phyloP scores from a whole-genome alignment of 225 moss, liverwort and hornwort species.

The Straminergon stramineum region DNA sequence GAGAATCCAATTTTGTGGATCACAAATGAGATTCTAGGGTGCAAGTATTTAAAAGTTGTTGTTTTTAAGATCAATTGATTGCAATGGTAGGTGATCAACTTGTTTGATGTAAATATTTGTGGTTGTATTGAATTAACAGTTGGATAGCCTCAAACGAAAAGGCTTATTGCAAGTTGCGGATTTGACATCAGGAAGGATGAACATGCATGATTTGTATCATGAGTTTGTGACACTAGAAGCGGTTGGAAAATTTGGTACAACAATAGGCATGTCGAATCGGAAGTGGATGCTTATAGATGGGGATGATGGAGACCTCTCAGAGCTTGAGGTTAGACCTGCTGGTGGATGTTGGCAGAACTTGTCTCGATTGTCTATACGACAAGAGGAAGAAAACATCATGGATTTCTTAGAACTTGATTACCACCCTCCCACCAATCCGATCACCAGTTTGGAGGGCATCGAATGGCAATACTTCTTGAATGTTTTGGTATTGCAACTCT shows the following conservation, averaged over 20 bases:
- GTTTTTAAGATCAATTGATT: not conserved
- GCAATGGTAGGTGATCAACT: not conserved
- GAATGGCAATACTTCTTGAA: not conserved
- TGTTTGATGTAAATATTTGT: not conserved
- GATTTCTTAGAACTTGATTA: rapidly evolving
- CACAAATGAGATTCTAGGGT: rapidly evolving
- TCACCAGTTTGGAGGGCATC: not conserved
- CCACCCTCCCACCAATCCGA: rapidly evolving
- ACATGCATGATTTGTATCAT: not conserved
- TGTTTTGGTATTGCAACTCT: not conserved
- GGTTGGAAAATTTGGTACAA: rapidly evolving
- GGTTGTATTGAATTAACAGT: not conserved
- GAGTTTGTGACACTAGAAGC: not conserved
- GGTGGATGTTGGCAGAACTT: not conserved
- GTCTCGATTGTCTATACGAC: not conserved
- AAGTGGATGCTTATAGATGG: not conserved
- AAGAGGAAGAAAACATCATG: rapidly evolving
- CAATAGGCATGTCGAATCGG: not conserved
- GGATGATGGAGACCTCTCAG: not conserved
- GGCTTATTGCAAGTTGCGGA: not conserved
- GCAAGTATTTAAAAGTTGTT: rapidly evolving
- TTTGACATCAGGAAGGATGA: not conserved
- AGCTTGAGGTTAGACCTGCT: not conserved
- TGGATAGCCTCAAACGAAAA: not conserved
- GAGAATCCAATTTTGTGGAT: rapidly evolving